These are phyloP conservation scores for Vicia villosa DNA, from an alignment of 306 rosid genomes.

Conservation along the genomic window DNA sequence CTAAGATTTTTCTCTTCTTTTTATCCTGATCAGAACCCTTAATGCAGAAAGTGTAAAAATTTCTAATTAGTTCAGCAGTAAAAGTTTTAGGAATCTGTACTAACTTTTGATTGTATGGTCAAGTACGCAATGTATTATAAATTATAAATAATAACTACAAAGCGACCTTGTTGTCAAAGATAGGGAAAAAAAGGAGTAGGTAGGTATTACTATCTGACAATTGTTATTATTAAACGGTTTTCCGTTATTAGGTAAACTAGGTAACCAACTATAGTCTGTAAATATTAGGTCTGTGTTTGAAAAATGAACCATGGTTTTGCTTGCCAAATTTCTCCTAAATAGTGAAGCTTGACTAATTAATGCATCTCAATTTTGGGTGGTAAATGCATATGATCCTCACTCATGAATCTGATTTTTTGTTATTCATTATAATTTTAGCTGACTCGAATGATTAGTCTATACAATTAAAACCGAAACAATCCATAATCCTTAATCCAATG, in stretches of 20 bases:
- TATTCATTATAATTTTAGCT: too few relatives aligned
- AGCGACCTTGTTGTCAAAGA: background rate
- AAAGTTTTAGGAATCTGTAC: background rate
- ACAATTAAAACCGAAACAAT: too few relatives aligned
- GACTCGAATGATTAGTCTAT: too few relatives aligned
- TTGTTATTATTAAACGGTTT: background rate
- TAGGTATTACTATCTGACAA: background rate
- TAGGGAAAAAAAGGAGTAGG: background rate
- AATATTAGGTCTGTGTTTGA: constrained; percentile 8
- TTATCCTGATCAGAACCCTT: too few relatives aligned
- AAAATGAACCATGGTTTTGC: constrained; percentile 31
- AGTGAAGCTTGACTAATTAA: constrained; percentile 13
- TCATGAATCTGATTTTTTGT: background rate
- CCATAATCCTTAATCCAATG: too few relatives aligned
- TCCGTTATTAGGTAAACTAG: constrained; percentile 29
- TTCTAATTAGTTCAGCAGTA: background rate
- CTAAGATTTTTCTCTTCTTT: too few relatives aligned
- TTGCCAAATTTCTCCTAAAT: constrained; percentile 28
- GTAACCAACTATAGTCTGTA: background rate
- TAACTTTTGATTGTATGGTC: background rate
- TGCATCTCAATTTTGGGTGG: background rate
- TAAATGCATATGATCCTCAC: constrained; percentile 9
- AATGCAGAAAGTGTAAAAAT: too few relatives aligned
- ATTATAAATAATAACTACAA: background rate
- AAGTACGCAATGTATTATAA: constrained; percentile 1